Base-by-base conservation (phyloP, 495 filamentous ascomycete species). In the Tetracladium setigerum region DNA sequence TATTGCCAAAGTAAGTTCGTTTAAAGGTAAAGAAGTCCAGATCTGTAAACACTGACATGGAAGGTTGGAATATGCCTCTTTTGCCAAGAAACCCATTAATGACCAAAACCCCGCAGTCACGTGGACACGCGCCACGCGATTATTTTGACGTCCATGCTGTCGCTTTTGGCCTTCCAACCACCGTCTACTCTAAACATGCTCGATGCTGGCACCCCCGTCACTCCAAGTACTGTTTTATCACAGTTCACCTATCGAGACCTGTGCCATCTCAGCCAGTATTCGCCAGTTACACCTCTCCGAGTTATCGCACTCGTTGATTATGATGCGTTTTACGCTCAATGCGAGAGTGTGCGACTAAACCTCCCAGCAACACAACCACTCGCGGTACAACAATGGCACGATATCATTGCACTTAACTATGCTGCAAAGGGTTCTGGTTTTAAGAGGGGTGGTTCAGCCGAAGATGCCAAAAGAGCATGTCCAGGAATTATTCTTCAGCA, bases 311-410 rank as follows among this genome's bases (percentile, higher is more conserved):
- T 95, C 60, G 76, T 97, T 48, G 92, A 98, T 62, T 79, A 97
- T 52, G 92, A 98, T 75, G 92, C 91, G 38, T 97, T 97, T 66
- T 98, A 98, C 56, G 92, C 94, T 4, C 92, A 98, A 74, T 95
- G 85, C 54, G 92, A 97, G 64, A 89, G 86, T 74, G 81, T 94
- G 4, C 82, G 94, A 7, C 72, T 96, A 30, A 81, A 78, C 11
- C 72, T 86, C 9, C 67, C 83, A 34, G 79, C 84, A 49, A 77
- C 86, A 31, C 74, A 78, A 41, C 92, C 92, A 5, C 74, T 98
- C 30, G 92, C 92, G 1, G 92, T 98, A n/a, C 89, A 91, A 62
- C 84, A 87, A 68, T 87, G 78, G 81, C 68, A 76, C 64, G 90
- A 85, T 12, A 73, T 98, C 16, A 97, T 98, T 46, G 92, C 92